A percentile compares a stretch with the other conserved stretches of the same genome.
phyloP scores from a whole-genome alignment of 768 basidiomycete species.

The Leccinum imitatum region DNA sequence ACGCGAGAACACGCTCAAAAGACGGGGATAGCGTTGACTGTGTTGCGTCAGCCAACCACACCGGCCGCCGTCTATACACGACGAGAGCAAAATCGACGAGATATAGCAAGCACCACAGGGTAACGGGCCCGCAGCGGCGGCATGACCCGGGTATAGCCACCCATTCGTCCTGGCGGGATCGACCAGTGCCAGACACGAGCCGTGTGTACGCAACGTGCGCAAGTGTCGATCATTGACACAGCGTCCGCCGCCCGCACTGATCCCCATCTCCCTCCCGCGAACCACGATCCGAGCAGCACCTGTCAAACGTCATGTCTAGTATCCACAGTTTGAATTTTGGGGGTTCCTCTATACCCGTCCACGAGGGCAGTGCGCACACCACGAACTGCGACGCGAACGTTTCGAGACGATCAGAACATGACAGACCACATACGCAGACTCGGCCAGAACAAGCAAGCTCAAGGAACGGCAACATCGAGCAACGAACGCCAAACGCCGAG shows the following conservation, averaged over 20 bases:
- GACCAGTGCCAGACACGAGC: not conserved
- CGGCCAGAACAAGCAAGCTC: not conserved
- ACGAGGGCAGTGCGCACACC: not conserved
- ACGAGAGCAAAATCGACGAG: not conserved
- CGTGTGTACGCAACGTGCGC: not conserved
- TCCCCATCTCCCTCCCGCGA: not conserved
- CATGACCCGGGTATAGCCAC: not conserved
- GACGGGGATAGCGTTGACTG: not conserved
- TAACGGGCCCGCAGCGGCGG: not conserved
- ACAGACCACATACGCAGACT: not conserved
- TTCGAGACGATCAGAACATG: conserved; percentile 1
- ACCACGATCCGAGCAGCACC: not conserved
- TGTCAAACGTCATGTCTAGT: not conserved
- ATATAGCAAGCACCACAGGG: not conserved
- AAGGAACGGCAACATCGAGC: conserved; percentile 6
- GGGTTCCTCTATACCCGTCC: not conserved
- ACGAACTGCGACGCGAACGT: not conserved
- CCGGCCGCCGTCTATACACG: not conserved
- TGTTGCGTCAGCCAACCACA: not conserved
- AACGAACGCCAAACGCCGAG: not conserved
- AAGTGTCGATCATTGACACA: conserved; percentile 7
- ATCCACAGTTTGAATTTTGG: not conserved
- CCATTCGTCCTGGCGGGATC: not conserved
- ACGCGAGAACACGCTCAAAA: not conserved
- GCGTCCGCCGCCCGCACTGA: not conserved